phyloP scores from a whole-genome alignment of 176 grass and related monocot genomes.

The Oryza glumipatula region DNA sequence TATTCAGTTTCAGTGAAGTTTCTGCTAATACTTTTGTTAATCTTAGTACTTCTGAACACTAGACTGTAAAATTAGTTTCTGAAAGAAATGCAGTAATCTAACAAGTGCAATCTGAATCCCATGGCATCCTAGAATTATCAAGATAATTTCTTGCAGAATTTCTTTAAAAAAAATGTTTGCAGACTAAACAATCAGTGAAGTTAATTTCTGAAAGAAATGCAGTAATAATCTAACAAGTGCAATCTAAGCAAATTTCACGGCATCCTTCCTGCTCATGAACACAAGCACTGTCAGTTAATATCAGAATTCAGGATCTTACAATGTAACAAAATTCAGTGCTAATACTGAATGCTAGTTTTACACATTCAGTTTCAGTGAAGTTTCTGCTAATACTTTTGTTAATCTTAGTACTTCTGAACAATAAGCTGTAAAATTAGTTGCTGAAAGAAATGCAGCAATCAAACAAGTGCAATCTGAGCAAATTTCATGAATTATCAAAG shows the following conservation, averaged over 20 bases:
- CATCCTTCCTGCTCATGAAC: constrained; percentile 35
- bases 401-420: neutral
- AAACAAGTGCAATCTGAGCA: neutral
- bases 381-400: neutral
- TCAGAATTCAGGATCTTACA: neutral
- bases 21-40: neutral
- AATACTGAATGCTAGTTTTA: neutral
- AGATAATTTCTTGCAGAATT: neutral
- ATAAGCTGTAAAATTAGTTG: neutral
- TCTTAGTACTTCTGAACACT: neutral
- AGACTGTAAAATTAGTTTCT: neutral
- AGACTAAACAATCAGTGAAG: neutral
- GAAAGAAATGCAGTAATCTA: neutral
- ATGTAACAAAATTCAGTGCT: neutral
- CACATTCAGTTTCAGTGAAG: neutral
- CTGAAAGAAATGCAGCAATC: neutral
- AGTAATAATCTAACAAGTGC: neutral
- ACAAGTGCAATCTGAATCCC: neutral
- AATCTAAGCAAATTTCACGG: neutral
- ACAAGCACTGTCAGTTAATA: neutral
- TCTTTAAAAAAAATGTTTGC: no score
- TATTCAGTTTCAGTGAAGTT: neutral
- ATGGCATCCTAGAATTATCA: neutral
- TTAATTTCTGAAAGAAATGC: neutral
- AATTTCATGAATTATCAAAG: neutral